Evolutionary conservation across 1,284 basidiomycete genomes (phyloP).

Genomic region (Cryptococcus sp.): DNA sequence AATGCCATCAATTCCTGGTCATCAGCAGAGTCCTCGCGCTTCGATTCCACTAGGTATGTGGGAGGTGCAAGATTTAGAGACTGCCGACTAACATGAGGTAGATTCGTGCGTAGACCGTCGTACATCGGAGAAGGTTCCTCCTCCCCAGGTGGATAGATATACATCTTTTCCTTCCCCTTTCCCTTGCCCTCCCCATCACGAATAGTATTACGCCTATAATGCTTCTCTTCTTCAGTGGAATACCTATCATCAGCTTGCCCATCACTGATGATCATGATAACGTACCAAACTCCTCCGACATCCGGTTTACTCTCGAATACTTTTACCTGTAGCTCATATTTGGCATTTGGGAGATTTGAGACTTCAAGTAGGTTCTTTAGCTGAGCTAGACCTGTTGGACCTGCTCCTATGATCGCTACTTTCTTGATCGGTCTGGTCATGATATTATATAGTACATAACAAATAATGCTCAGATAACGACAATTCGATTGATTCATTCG

Average conservation of each 20-base stretch:
- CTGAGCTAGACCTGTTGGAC: slow-evolving; percentile 47
- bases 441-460: not conserved
- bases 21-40: too few relatives aligned
- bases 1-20: slow-evolving; percentile 30
- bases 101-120: slow-evolving; percentile 43
- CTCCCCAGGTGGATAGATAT: slow-evolving; percentile 17
- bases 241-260: slow-evolving; percentile 12
- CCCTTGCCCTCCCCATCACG: not conserved
- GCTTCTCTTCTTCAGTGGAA: slow-evolving; percentile 16
- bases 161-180: slow-evolving; percentile 9
- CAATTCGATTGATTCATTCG: not conserved
- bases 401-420: slow-evolving; percentile 50
- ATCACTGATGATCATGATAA: slow-evolving; percentile 4
- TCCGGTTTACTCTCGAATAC: slow-evolving; percentile 28
- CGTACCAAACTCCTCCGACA: slow-evolving; percentile 46
- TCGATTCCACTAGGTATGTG: too few relatives aligned
- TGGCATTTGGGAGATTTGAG: slow-evolving; percentile 16
- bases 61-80: too few relatives aligned
- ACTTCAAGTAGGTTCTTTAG: slow-evolving; percentile 44
- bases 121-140: slow-evolving; percentile 43
- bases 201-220: slow-evolving; percentile 1
- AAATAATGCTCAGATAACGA: not conserved
- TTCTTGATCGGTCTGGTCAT: slow-evolving; percentile 7
- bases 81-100: slow-evolving; percentile 34
- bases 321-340: slow-evolving; percentile 18